Evolutionary conservation across 257 asterid genomes (phyloP).

Genomic region (Primulina tabacum): DNA sequence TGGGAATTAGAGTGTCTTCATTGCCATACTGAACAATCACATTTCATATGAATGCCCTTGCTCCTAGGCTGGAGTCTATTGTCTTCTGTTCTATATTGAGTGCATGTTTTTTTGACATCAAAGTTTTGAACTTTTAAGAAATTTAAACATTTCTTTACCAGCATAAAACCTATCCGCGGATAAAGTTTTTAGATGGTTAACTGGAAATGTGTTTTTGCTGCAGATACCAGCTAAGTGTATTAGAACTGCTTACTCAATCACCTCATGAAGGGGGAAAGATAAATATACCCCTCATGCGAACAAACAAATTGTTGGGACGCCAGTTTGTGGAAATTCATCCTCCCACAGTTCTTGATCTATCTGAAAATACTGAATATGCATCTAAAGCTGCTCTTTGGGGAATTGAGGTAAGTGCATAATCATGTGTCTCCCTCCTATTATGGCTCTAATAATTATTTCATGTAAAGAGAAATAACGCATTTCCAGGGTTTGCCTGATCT

Average conservation of each 20-base stretch:
- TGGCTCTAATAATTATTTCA: slow-evolving; percentile 21
- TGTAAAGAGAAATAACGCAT: slow-evolving; percentile 37
- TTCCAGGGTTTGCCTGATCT: slow-evolving; percentile 96
- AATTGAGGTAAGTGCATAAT: slow-evolving; percentile 67
- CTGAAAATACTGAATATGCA: slow-evolving; percentile 75
- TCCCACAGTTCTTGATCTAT: slow-evolving; percentile 81
- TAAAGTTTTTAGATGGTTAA: slow-evolving; percentile 21
- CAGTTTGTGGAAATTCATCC: slow-evolving; percentile 74
- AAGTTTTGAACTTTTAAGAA: slow-evolving; percentile 9
- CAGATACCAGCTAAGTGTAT: slow-evolving; percentile 79
- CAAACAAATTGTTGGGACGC: slow-evolving; percentile 37
- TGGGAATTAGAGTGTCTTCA: neutral
- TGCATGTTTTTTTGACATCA: neutral
- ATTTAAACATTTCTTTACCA: neutral
- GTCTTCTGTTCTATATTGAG: slow-evolving; percentile 10
- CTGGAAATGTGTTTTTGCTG: slow-evolving; percentile 22
- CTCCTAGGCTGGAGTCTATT: slow-evolving; percentile 3
- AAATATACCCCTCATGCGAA: slow-evolving; percentile 45
- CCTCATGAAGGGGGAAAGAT: slow-evolving; percentile 41
- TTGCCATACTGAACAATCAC: slow-evolving; percentile 15
- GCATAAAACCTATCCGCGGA: neutral
- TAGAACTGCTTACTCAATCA: slow-evolving; percentile 76
- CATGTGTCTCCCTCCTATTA: slow-evolving; percentile 16
- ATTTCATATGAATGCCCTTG: neutral
- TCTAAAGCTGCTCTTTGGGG: slow-evolving; percentile 96